These are phyloP conservation scores for Galerina marginata DNA, from an alignment of 768 basidiomycete genomes.

Conservation along the genomic window DNA sequence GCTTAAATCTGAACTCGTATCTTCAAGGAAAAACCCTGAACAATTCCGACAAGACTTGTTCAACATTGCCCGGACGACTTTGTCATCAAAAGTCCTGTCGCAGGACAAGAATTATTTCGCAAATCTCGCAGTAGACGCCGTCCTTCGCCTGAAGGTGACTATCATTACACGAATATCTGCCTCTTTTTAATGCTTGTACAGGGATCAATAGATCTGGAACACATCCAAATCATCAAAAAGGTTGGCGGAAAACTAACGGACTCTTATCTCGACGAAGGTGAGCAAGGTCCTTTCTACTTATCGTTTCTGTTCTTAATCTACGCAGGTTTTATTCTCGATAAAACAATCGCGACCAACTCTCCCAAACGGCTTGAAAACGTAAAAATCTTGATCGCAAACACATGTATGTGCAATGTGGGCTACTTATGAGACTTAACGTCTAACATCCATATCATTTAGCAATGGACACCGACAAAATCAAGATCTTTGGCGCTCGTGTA, in stretches of 20 bases:
- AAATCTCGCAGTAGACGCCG: slow-evolving; percentile 96
- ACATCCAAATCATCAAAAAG: slow-evolving; percentile 99
- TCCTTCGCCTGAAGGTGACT: slow-evolving; percentile 82
- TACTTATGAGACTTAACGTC: not conserved
- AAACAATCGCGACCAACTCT: slow-evolving; percentile 91
- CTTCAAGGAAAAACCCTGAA: slow-evolving; percentile 65
- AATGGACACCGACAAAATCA: slow-evolving; percentile 99
- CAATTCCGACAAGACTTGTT: slow-evolving; percentile 89
- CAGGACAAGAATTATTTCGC: slow-evolving; percentile 99
- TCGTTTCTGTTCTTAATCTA: not conserved
- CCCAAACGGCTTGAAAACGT: slow-evolving; percentile 94
- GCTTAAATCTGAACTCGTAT: not conserved
- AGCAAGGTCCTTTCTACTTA: slow-evolving; percentile 10
- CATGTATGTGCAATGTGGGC: slow-evolving; percentile 64
- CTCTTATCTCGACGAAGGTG: slow-evolving; percentile 96
- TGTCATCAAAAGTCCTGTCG: slow-evolving; percentile 94
- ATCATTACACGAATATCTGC: not conserved
- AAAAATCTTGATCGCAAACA: slow-evolving; percentile 97
- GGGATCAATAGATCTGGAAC: slow-evolving; percentile 96
- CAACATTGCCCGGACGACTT: slow-evolving; percentile 95
- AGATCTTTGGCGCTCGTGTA: slow-evolving; percentile 95
- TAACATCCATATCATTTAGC: slow-evolving; percentile 49
- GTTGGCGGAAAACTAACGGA: slow-evolving; percentile 98
- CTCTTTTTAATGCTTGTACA: slow-evolving; percentile 32
- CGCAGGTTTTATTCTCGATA: slow-evolving; percentile 95